Evolutionary conservation across 2,329 filamentous ascomycete species (phyloP), one percentile per base, ranked within the genome.

Genomic region (Fusarium nurragi): DNA sequence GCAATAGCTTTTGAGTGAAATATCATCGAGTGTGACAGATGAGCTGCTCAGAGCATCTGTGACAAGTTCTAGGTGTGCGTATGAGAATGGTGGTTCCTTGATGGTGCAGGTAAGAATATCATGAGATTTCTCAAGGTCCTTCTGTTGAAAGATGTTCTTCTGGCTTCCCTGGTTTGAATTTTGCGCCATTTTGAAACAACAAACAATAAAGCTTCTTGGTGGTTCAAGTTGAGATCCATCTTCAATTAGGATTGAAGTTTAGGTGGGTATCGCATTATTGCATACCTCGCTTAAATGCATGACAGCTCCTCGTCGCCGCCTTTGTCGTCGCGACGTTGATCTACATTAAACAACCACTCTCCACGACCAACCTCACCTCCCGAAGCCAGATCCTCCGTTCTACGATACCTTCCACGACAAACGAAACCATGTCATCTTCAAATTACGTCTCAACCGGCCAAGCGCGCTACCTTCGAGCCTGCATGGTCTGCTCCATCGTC

Each of bases 401-500:
- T 32, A 25, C 45, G 8, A 37, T 28, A 14, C 18, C 12, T 22
- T 14, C 26, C 34, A 21, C 32, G 21, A 28, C 36, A 23, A 11
- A 19, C 22, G 38, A 48, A n/a, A 45, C 10, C 26, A 83, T 83
- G 80, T 78, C 71, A 16, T 68, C 70, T 16, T 76, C 81, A 56
- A 90, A 88, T 77, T 93, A 88, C 77, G 89, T 93, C 63, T 80
- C 90, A 16, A 85, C 91, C 8, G 85, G 83, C 76, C 91, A 95
- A 79, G 88, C 90, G 81, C 92, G 94, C 79, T 89, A 92, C 77
- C 86, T 97, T 70, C 94, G 95, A 79, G 95, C 95, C 74, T 99
- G 95, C 84, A 97, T 99, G 93, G 93, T 98, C 71, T 99, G 95
- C 87, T 94, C 93, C 52, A 91, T 98, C 75, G 92, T 98, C 67